Percentiles rank a stretch among this genome's conserved stretches.
These are phyloP conservation scores for Monsonia emarginata DNA, from an alignment of 441 rosid genomes.

Conservation along the genomic window DNA sequence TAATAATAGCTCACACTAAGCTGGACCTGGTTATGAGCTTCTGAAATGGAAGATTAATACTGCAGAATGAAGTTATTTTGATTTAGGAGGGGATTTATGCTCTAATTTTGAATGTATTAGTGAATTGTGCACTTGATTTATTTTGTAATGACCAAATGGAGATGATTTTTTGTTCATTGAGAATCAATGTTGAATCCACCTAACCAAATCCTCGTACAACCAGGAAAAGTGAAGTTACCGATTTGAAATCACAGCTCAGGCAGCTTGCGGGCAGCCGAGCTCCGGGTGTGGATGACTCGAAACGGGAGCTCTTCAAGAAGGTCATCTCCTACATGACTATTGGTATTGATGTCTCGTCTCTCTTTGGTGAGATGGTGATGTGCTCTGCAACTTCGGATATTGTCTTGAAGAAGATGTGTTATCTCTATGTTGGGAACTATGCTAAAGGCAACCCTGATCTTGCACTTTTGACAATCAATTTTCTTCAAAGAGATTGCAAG, in stretches of 20 bases:
- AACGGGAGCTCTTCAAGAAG: conserved; percentile 86
- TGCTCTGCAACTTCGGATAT: conserved; percentile 93
- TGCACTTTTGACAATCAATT: conserved; percentile 77
- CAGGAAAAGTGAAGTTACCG: conserved; percentile 88
- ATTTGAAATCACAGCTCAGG: conserved; percentile 79
- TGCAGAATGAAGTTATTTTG: neutral
- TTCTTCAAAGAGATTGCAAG: conserved; percentile 91
- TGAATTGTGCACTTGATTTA: neutral
- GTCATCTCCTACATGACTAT: conserved; percentile 90
- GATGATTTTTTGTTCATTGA: neutral
- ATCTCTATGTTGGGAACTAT: conserved; percentile 91
- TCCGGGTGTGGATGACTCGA: conserved; percentile 87
- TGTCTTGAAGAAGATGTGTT: conserved; percentile 95
- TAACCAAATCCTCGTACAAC: conserved; percentile 15
- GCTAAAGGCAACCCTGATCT: conserved; percentile 93
- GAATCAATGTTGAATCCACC: neutral
- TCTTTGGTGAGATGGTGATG: conserved; percentile 99
- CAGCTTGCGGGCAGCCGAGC: conserved; percentile 94
- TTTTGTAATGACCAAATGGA: conserved; percentile 11
- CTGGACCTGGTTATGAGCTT: neutral
- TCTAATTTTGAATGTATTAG: neutral
- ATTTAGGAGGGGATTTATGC: neutral
- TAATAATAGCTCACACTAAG: neutral
- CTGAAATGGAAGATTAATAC: neutral
- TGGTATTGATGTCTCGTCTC: conserved; percentile 81